Evolutionary conservation across 2,329 filamentous ascomycete species (phyloP).

Genomic region (Microsporum canis): DNA sequence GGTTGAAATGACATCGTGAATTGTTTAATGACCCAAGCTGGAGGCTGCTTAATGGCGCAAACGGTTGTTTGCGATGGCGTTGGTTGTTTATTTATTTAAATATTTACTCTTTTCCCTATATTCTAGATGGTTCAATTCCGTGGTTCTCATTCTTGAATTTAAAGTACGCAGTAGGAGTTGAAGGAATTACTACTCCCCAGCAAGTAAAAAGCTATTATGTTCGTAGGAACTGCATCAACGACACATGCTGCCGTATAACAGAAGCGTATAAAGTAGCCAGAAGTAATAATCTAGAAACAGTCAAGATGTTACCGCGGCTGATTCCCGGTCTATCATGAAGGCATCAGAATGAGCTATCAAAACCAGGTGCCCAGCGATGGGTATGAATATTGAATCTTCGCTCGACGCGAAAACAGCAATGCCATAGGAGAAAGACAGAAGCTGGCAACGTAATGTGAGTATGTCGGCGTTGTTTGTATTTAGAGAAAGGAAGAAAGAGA

Average conservation of each 20-base stretch:
- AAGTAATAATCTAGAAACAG: not conserved
- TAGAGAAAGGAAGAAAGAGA: constrained; percentile 27
- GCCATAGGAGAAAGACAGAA: constrained; percentile 37
- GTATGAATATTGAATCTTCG: constrained; percentile 46
- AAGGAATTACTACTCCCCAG: too few species aligned
- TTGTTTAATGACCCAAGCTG: not conserved
- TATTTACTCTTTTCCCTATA: not conserved
- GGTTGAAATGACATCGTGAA: constrained; percentile 41
- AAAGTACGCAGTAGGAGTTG: too few species aligned
- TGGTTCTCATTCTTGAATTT: too few species aligned
- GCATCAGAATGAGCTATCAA: constrained; percentile 54
- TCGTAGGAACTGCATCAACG: too few species aligned
- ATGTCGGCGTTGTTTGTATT: constrained; percentile 41
- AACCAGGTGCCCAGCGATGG: constrained; percentile 62
- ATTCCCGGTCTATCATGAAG: constrained; percentile 56
- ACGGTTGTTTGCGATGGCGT: not conserved
- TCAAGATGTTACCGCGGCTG: constrained; percentile 54
- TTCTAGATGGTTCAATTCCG: not conserved
- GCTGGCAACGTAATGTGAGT: constrained; percentile 51
- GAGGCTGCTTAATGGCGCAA: not conserved
- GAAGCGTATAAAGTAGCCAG: too few species aligned
- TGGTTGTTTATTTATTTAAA: not conserved
- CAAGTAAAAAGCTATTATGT: too few species aligned
- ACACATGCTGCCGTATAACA: too few species aligned
- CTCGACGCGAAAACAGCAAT: constrained; percentile 58